Conservation (phyloP, 371 early-diverging fungal genomes). For the Phascolomyces articulosus region DNA sequence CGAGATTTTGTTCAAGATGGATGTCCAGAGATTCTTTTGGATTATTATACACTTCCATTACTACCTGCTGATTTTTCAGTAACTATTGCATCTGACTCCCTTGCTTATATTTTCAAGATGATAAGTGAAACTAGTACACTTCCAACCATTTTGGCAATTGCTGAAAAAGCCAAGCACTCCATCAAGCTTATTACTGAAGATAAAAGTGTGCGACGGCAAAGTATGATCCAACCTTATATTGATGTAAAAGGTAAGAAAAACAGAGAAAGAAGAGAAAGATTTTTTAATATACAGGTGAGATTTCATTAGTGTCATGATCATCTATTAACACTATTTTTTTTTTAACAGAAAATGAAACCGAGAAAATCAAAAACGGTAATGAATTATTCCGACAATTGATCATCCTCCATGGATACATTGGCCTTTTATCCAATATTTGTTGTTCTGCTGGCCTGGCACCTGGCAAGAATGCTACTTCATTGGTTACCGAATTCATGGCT, state of each 20-base stretch:
- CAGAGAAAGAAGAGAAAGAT: neutral
- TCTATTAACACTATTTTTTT: neutral
- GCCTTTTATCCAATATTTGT: constrained; percentile 78
- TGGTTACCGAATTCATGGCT: constrained; percentile 65
- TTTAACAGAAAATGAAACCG: constrained; percentile 42
- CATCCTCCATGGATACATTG: constrained; percentile 64
- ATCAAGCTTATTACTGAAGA: constrained; percentile 42
- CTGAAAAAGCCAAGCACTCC: constrained; percentile 53
- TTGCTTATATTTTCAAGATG: constrained; percentile 74
- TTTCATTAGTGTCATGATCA: neutral
- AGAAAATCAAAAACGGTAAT: constrained; percentile 55
- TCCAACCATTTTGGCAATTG: constrained; percentile 50
- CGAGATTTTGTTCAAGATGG: constrained; percentile 74
- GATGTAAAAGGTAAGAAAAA: constrained; percentile 42
- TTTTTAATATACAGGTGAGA: neutral
- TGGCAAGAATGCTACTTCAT: constrained; percentile 62
- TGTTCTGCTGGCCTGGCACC: constrained; percentile 69
- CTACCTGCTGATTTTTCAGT: constrained; percentile 80
- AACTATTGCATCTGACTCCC: constrained; percentile 66
- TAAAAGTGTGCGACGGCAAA: constrained; percentile 27
- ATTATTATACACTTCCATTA: constrained; percentile 66
- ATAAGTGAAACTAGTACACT: constrained; percentile 70
- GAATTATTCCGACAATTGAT: constrained; percentile 59
- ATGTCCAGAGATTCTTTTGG: constrained; percentile 69
- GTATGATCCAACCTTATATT: constrained; percentile 50